phyloP scores from a whole-genome alignment of 2,329 filamentous ascomycete genomes.

The Claviceps monticola region DNA sequence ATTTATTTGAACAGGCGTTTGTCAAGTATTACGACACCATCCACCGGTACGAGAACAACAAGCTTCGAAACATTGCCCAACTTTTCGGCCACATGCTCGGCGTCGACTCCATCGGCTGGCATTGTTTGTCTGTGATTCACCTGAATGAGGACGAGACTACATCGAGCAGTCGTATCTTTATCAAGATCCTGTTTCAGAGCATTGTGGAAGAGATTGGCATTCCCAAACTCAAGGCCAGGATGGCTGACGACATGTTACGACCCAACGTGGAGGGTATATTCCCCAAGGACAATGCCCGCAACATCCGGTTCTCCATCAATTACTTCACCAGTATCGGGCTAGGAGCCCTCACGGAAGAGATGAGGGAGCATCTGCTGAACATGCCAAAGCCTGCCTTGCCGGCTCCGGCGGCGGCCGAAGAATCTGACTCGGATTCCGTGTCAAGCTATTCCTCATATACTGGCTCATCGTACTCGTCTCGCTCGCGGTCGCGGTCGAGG shows the following conservation, averaged over 20 bases:
- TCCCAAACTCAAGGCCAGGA: slow-evolving; percentile 58
- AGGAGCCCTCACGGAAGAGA: slow-evolving; percentile 85
- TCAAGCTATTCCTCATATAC: slow-evolving; percentile 68
- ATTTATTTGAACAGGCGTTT: slow-evolving; percentile 83
- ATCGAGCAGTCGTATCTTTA: slow-evolving; percentile 90
- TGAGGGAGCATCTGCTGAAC: slow-evolving; percentile 82
- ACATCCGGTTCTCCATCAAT: slow-evolving; percentile 95
- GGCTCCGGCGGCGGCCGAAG: slow-evolving; percentile 42
- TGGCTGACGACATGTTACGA: slow-evolving; percentile 66
- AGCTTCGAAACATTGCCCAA: slow-evolving; percentile 83
- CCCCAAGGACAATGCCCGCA: slow-evolving; percentile 74
- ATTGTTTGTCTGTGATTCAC: slow-evolving; percentile 71
- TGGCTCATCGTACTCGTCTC: slow-evolving; percentile 8
- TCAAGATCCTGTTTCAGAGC: slow-evolving; percentile 95
- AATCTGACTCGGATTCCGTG: slow-evolving; percentile 56
- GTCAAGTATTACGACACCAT: slow-evolving; percentile 93
- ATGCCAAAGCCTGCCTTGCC: slow-evolving; percentile 73
- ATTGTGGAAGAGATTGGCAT: slow-evolving; percentile 78
- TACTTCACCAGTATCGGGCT: slow-evolving; percentile 98
- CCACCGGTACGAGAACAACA: slow-evolving; percentile 91
- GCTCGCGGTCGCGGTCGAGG: slow-evolving; percentile 6
- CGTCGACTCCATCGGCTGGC: slow-evolving; percentile 84
- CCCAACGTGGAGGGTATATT: slow-evolving; percentile 76
- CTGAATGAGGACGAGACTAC: slow-evolving; percentile 96
- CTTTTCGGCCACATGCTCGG: slow-evolving; percentile 89